Base-by-base conservation (phyloP, 1,139 yeast genomes). In the Nakaseomyces nivariensis region DNA sequence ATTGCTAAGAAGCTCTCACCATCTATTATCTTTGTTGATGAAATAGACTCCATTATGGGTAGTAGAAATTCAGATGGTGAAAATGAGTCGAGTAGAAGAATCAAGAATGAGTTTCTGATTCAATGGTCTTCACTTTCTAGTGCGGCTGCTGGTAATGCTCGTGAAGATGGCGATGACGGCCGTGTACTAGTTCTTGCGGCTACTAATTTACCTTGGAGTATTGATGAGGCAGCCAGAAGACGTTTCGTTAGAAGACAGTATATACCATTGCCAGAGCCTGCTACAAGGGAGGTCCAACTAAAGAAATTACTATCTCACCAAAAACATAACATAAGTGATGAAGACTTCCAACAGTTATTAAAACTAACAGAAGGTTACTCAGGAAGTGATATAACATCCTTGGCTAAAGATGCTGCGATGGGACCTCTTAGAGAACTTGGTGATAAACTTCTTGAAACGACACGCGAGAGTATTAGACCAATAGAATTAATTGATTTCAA, bases 381-480 rank as follows among this genome's bases (percentile, higher is more conserved):
- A 47, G 98, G 98, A 3, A 83, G 95, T 58, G 98, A 92, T 67
- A 79, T 92, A 50, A 92, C 97, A 0, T 96, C 97, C 0, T 71
- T 92, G 57, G 96, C 97, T 1, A 92, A 92, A 66, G 98, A 92
- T 67, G 95, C 97, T 2, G 98, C 98, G 1, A 90, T 92, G 97
- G 97, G 97, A 0, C 98, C 98, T 1, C 71, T 94, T 50, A 74
- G 98, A 56, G 83, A 90, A 33, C 73, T 92, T 34, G 98, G 98
- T 3, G 97, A 92, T 55, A 82, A 86, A 50, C 74, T 94, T 53
- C 72, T 94, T 54, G 78, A 81, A 57, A 90, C 97, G 0, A 86
- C 92, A 5, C 83, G 92, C 25, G 95, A 87, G 49, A 83, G 82
- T 56, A 90, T 94, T 52, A 71, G 98, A 51, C 85, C 97, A 0